phyloP scores from a whole-genome alignment of 768 basidiomycete genomes.

The Leccinum longicurvipes region DNA sequence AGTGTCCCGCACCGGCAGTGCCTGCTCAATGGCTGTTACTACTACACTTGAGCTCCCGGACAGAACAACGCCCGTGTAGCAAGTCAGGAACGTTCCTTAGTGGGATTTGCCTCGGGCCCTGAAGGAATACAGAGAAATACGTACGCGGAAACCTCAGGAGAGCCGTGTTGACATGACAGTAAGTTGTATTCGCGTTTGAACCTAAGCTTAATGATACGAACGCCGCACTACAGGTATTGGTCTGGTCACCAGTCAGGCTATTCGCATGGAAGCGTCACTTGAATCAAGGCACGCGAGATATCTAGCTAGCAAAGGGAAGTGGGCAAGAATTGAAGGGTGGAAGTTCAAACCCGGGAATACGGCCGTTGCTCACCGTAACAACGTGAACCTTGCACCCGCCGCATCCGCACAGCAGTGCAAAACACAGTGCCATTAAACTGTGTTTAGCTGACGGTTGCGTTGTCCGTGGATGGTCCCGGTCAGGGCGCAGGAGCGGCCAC shows the following conservation, averaged over 20 bases:
- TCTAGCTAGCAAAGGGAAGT: background rate
- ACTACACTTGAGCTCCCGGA: background rate
- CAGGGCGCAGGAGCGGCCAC: background rate
- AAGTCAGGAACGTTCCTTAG: background rate
- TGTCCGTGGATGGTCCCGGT: background rate
- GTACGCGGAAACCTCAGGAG: background rate
- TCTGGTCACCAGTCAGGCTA: background rate
- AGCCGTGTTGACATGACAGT: background rate
- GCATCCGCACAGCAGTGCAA: conserved; percentile 10
- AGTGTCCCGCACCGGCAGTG: background rate
- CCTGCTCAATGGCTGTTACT: background rate
- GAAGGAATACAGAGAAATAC: background rate
- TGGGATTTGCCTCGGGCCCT: background rate
- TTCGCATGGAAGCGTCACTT: background rate
- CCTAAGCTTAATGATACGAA: background rate
- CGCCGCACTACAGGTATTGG: background rate
- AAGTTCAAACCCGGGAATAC: background rate
- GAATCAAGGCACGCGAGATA: background rate
- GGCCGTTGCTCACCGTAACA: conserved; percentile 1
- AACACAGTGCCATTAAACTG: background rate
- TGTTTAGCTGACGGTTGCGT: background rate
- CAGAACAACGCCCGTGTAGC: background rate
- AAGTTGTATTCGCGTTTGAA: background rate
- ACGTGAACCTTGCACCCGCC: background rate
- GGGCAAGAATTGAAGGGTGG: background rate